Base-by-base conservation (phyloP, 2,329 filamentous ascomycete species). In the Beauveria sp. region DNA sequence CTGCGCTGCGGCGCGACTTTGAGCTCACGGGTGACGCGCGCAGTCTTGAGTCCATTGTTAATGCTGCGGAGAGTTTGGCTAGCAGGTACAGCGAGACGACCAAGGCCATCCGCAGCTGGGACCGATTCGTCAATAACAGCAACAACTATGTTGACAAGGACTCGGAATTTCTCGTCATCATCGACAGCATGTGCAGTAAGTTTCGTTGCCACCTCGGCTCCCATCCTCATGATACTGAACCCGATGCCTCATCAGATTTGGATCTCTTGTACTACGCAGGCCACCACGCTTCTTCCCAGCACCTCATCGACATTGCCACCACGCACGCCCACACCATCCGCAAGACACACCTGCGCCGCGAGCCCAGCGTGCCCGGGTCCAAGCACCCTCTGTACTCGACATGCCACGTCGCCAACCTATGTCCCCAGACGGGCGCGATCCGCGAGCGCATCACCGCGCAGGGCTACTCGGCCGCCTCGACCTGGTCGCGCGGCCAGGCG, bases 61-160 rank as follows among this genome's bases (percentile, higher is more conserved):
- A 69, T 2, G 79, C 79, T 0, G 80, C 80, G 0, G 68, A 74
- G 22, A 77, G 75, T 26, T 68, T 83, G 4, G 75, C 76, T 0
- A 74, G 73, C 1, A 69, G 79, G 53, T 81, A 75, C 34, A 72
- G 77, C 18, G 68, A 73, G 0, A 66, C 69, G 0, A 74, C 77
- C 0, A 72, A 73, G 22, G 78, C 78, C 0, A 80, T 82, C 51
- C 71, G 80, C 9, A 80, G 78, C 59, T 83, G 79, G 79, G 79
- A 82, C 62, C 71, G 71, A 1, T 66, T 72, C 2, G 9, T 67
- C 6, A 71, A 73, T 26, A 70, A 71, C 28, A 64, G 70, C n/a
- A 60, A 71, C 57, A 66, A 61, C 5, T 69, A 71, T 14, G 69
- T 63, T 0, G 64, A 68, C 38, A 65, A 70, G 56, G 67, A 69